Percentiles rank a stretch among this genome's conserved stretches.
Evolutionary conservation across 2,329 filamentous ascomycete genomes (phyloP).

Genomic region (Colletotrichum lini): DNA sequence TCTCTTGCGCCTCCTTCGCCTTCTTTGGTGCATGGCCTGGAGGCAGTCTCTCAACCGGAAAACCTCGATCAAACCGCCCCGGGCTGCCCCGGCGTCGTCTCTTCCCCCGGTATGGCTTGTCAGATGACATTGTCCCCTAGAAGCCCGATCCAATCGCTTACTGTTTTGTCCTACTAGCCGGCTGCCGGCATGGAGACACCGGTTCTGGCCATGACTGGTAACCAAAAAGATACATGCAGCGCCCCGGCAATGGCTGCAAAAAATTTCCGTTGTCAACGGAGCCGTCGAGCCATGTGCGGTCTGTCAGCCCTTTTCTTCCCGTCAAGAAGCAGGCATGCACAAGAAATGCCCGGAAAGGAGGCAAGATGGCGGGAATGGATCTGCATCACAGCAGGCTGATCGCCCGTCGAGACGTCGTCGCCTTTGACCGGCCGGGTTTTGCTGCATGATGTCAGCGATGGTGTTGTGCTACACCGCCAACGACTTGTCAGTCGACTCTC

Average conservation of each 20-base stretch:
- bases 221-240: conserved; percentile 19
- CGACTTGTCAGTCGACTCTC: conserved; percentile 35
- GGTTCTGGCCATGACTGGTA: conserved; percentile 34
- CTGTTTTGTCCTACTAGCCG: conserved; percentile 19
- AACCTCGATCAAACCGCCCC: conserved; percentile 1
- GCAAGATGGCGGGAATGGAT: conserved; percentile 27
- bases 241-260: conserved; percentile 32
- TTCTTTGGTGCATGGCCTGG: conserved; percentile 24
- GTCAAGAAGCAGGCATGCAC: conserved; percentile 25
- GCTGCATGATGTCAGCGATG: conserved; percentile 36
- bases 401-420: conserved; percentile 23
- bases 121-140: conserved; percentile 38
- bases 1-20: conserved; percentile 28
- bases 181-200: conserved; percentile 29
- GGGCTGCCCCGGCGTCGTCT: not conserved
- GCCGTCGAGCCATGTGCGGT: conserved; percentile 37
- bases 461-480: conserved; percentile 33
- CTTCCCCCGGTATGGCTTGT: conserved; percentile 21
- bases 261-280: conserved; percentile 35
- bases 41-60: conserved; percentile 8
- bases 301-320: conserved; percentile 24
- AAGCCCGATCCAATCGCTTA: conserved; percentile 36
- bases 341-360: conserved; percentile 26
- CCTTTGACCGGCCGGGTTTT: conserved; percentile 19
- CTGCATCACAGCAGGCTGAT: conserved; percentile 35